phyloP scores from a whole-genome alignment of 805 yeast species.

The Blastobotrys robertii region DNA sequence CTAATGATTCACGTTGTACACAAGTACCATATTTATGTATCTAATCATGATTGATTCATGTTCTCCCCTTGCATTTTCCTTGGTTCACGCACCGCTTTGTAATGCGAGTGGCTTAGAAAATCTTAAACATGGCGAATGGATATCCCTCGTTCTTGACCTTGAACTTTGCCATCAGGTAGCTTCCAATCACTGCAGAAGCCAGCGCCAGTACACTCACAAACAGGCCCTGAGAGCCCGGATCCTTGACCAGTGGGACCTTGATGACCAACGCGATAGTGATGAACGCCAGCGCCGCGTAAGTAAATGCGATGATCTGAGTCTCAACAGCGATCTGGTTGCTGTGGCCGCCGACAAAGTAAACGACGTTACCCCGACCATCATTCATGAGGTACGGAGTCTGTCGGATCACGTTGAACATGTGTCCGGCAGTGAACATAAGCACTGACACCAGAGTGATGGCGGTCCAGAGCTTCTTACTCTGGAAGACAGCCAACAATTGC shows the following conservation, averaged over 20 bases:
- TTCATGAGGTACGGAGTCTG: constrained; percentile 45
- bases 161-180: constrained; percentile 58
- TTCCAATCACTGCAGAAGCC: constrained; percentile 46
- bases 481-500: constrained; percentile 33
- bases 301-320: constrained; percentile 71
- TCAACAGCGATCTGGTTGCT: constrained; percentile 77
- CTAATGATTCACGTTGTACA: no score
- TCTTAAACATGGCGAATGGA: constrained; percentile 53
- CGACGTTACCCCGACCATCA: constrained; percentile 32
- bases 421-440: constrained; percentile 72
- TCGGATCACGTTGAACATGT: constrained; percentile 89
- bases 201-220: constrained; percentile 38
- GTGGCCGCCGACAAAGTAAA: constrained; percentile 55
- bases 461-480: constrained; percentile 63
- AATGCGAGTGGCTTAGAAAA: constrained; percentile 10
- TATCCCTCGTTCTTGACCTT: constrained; percentile 62
- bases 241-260: constrained; percentile 42
- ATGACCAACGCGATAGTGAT: constrained; percentile 48
- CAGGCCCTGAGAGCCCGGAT: constrained; percentile 38
- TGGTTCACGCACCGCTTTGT: no score
- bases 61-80: no score
- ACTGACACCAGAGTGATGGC: constrained; percentile 50
- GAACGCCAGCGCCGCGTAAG: constrained; percentile 62
- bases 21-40: no score
- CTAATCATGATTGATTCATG: no score